Evolutionary conservation across 805 yeast species (phyloP), one percentile per base, ranked within the genome.

Genomic region (Wickerhamomyces strasburgensis): DNA sequence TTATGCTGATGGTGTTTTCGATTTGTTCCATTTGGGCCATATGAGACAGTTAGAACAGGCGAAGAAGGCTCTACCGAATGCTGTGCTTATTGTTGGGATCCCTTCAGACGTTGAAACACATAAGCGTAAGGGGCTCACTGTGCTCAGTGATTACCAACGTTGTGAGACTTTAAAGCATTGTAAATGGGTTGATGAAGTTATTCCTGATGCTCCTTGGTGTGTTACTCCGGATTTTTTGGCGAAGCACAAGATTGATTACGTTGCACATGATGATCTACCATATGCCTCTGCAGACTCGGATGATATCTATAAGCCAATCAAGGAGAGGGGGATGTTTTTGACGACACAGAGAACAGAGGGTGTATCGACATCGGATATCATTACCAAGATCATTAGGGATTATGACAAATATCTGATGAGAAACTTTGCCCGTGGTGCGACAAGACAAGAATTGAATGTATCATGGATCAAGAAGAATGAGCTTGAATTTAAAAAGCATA

Each of bases 1-100:
- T n/a, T 93, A 93, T 58, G 98, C 98, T 5, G 98, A 93, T 62
- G 98, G 98, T 36, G 96, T 93, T 14, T 93, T 93, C 67, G 98
- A 93, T 62, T 66, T 93, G 44, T 93, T 93, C 65, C 98, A 93
- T 62, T 60, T 93, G 54, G 98, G 98, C 17, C 98, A 93, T 58
- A 93, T 93, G 98, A 79, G 88, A 56, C 98, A 93, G 61, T 70
- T 93, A 51, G 98, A 93, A 57, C 98, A 93, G 64, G 90, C 98
- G 51, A 90, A 93, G 54, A 89, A 90, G 59, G 76, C 95, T 13
- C 78, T 93, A 44, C 83, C 85, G 10, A 86, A 86, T 51, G 95
- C 84, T 23, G 72, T 76, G 39, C 70, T 93, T 52, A 88, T 93
- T 19, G 86, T 90, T 52, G 98, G 98, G 32, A 73, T 90, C 15